These are phyloP conservation scores for Fusarium austroafricanum DNA, from an alignment of 2,329 filamentous ascomycete genomes.

Conservation along the genomic window DNA sequence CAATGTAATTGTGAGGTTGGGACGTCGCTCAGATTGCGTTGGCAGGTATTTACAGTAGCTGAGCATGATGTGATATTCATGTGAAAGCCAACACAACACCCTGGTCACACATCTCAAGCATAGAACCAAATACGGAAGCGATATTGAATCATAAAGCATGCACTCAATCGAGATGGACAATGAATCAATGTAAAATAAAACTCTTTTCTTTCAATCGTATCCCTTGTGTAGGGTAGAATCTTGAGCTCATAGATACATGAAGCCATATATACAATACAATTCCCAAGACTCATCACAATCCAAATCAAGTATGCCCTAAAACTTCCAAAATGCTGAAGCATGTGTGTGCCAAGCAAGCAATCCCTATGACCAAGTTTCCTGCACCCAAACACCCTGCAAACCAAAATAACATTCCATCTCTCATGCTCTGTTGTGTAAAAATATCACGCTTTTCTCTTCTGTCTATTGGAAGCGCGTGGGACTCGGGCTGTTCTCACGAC, in stretches of 20 bases:
- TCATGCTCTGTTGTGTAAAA: neutral
- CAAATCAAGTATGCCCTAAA: constrained; percentile 12
- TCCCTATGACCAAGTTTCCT: constrained; percentile 4
- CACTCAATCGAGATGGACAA: neutral
- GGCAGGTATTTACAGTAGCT: neutral
- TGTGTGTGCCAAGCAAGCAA: constrained; percentile 6
- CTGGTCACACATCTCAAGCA: neutral
- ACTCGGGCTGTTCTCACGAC: constrained; percentile 59
- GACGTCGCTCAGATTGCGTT: constrained; percentile 2
- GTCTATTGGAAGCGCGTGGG: constrained; percentile 43
- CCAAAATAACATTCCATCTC: constrained; percentile 7
- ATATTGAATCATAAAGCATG: neutral
- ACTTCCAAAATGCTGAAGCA: constrained; percentile 20
- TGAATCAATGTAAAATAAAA: neutral
- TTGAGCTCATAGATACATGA: constrained; percentile 23
- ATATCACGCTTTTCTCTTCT: neutral
- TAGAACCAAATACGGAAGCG: neutral
- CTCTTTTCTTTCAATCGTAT: constrained; percentile 4
- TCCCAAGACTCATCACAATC: constrained; percentile 10
- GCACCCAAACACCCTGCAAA: constrained; percentile 38
- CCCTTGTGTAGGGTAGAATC: constrained; percentile 5
- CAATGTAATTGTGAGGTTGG: neutral
- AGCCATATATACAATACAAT: constrained; percentile 21
- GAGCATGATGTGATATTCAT: constrained; percentile 11
- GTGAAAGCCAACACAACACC: neutral